Base-by-base conservation (phyloP, 768 basidiomycete genomes). In the Gautieria morchelliformis region DNA sequence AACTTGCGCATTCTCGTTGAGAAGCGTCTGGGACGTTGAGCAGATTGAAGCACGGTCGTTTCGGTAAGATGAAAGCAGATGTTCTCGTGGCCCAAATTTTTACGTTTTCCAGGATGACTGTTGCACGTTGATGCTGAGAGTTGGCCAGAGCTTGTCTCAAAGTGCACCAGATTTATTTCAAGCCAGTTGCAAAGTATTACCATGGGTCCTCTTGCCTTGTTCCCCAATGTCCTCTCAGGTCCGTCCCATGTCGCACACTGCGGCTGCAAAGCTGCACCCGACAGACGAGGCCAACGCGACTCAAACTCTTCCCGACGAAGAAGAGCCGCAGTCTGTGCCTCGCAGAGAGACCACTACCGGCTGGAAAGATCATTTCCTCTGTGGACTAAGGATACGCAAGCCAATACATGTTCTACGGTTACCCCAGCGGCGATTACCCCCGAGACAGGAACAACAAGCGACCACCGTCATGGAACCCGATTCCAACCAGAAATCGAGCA, bases 41-140 rank as follows among this genome's bases (percentile, higher is more conserved):
- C 32, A 49, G 24, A 44, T 44, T 19, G 42, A 49, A 19, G 17
- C 32, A 30, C 22, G 22, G 48, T n/a, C 22, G 27, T 6, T 27
- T 6, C n/a, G 17, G 24, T 49, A 24, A 22, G n/a, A 44, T 1
- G 8, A 17, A 22, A 44, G 9, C n/a, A n/a, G 20, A 44, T 14
- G 11, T 22, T n/a, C 11, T 9, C 14, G 8, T n/a, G 42, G 20
- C 14, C 15, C 8, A 3, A 4, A 8, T 52, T 52, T 52, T 37
- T 35, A 22, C 32, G 37, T 37, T 52, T 15, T 52, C 2, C 19
- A 52, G 51, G 51, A 52, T 52, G 51, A 52, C 20, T 52, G 51
- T 52, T 52, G 51, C 39, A 17, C 33, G 51, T 52, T 52, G 33
- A 52, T 52, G 51, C 51, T 52, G 33, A 52, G 51, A 40, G 51